Base-by-base conservation (phyloP, 306 rosid species). In the Citrullus mucosospermus region DNA sequence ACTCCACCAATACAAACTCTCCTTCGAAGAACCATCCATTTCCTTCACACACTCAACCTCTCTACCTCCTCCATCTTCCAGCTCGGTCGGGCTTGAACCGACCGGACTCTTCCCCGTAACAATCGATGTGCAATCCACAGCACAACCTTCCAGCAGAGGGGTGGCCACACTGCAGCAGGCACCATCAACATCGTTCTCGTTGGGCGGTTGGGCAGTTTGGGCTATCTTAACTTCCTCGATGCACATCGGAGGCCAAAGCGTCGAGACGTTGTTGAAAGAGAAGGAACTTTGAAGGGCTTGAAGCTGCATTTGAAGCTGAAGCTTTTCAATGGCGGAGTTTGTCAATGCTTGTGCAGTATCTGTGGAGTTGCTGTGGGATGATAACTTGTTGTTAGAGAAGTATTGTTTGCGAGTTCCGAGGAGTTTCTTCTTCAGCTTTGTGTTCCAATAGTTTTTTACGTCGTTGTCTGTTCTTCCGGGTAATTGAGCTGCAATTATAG, bases 271-370 rank as follows among this genome's bases (percentile, higher is more conserved):
- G 85, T 80, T 81, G 86, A 90, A 88, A 72, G 91, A 82, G 63
- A 84, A 81, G 66, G 97, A 89, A 85, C 82, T 93, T 69, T 93
- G 96, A 72, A 88, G 89, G 83, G 77, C 81, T 69, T 91, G 98
- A 59, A 93, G 96, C 55, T 93, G 97, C 94, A 91, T 89, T 77
- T 90, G 98, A 22, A 93, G 91, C 79, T 91, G 98, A 80, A 93
- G 93, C 84, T 97, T 89, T 78, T 93, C 98, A 9, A 93, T 79
- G 34, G 94, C 91, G 0, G 98, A 91, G 67, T 77, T 90, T 83
- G 96, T 93, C 50, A 93, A 79, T 15, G 90, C 51, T 13, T 86
- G 87, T 14, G 89, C 46, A 9, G 48, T 41, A 3, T 90, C 88
- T 48, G 54, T 83, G 39, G 48, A 50, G 9, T 80, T 85, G 20